A percentile compares a stretch with the other conserved stretches of the same genome.
Conservation (phyloP, 2,329 filamentous ascomycete species). For the Xylaria sp. region DNA sequence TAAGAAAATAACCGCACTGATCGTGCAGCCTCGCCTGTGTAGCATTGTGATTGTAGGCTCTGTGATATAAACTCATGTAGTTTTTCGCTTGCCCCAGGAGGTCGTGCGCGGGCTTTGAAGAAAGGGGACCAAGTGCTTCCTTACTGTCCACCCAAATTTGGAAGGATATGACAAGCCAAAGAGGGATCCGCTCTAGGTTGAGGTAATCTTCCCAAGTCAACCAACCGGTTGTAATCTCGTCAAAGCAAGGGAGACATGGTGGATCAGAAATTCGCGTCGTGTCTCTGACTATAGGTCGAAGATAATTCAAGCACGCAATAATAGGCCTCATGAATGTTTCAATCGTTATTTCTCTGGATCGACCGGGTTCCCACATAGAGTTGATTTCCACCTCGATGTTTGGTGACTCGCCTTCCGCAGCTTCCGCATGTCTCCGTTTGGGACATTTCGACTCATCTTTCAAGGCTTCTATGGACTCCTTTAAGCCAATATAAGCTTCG, state of each 20-base stretch:
- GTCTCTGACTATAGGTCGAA: too few species aligned
- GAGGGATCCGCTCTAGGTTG: background rate
- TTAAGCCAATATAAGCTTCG: background rate
- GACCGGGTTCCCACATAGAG: background rate
- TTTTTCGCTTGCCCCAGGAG: background rate
- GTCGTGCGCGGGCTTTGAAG: background rate
- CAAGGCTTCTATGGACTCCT: too few species aligned
- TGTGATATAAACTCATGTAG: background rate
- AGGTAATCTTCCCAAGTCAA: background rate
- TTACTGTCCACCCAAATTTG: slow-evolving; percentile 14
- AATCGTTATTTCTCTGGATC: too few species aligned
- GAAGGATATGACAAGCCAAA: slow-evolving; percentile 11
- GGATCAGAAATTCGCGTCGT: background rate
- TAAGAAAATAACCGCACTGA: background rate
- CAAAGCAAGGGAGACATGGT: slow-evolving; percentile 1
- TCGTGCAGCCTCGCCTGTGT: background rate
- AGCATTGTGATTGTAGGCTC: background rate
- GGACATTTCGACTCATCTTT: too few species aligned
- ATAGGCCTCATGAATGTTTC: too few species aligned
- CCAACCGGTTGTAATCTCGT: slow-evolving; percentile 10
- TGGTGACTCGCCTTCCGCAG: too few species aligned
- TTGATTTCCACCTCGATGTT: too few species aligned
- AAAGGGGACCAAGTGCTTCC: background rate
- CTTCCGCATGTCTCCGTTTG: too few species aligned
- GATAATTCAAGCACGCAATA: too few species aligned